Base-by-base conservation (phyloP, 768 basidiomycete genomes). In the Tephrocybe sp. region DNA sequence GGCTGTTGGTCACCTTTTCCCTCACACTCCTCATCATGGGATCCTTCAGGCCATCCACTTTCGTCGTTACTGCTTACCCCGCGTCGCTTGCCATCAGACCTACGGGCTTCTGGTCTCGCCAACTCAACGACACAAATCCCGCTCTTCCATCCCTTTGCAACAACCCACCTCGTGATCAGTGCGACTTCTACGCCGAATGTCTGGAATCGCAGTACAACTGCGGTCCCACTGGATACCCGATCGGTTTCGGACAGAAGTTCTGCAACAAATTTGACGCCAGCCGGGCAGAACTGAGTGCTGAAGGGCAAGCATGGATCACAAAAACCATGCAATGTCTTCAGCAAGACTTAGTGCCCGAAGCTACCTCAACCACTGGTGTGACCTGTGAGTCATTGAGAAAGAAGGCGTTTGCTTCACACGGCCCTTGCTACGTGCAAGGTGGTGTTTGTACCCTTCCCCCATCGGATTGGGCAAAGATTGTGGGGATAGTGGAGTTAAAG, bases 311-410 rank as follows among this genome's bases (percentile, higher is more conserved):
- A 36, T 78, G 75, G 76, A 68, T 77, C 67, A 22, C 70, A 29
- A 57, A 64, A 23, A 72, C 72, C 13, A 74, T 77, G 75, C 67
- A 67, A 39, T 78, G 77, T 46, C 65, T 78, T 11, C 76, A 77
- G 49, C 52, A 51, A 1, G 67, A 64, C 2, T 65, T 78, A 19
- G 69, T 77, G 2, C 64, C 64, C 1, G 69, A 74, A 21, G 67
- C 63, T 1, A 47, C 62, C 10, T 59, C 52, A 0, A 46, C 31
- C 5, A 54, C 56, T 1, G 54, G 56, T 3, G 47, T 54, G 16
- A 65, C 61, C 1, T 77, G 75, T 34, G 31, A 57, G 1, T 64
- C 56, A 16, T 57, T 77, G 16, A 57, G 66, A 30, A 54, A 65
- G 42, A 62, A 63, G 40, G 75, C 74, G 16, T 74, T 76, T 42